These are phyloP conservation scores for Haplosporangium sp. DNA, from an alignment of 371 early-diverging fungal species.

Conservation along the genomic window DNA sequence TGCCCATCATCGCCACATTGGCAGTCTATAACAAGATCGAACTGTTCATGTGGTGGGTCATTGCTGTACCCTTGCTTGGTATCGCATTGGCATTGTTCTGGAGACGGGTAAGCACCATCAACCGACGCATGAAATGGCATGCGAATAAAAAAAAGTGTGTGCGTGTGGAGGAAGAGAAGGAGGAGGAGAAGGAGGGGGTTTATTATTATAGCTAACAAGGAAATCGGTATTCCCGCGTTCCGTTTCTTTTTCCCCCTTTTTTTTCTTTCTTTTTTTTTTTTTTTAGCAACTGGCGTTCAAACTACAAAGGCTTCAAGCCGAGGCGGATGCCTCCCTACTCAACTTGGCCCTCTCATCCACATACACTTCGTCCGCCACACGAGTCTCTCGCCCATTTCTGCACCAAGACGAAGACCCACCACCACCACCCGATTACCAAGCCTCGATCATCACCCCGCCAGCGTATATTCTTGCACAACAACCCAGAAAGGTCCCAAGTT, in stretches of 20 bases:
- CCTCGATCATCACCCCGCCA: slow-evolving; percentile 25
- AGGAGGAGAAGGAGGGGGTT: too few species aligned
- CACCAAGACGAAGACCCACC: background rate
- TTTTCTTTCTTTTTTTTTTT: background rate
- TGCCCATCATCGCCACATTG: slow-evolving; percentile 19
- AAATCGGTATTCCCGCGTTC: too few species aligned
- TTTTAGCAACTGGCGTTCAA: background rate
- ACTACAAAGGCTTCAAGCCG: background rate
- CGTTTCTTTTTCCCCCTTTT: background rate
- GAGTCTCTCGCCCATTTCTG: background rate
- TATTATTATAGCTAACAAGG: too few species aligned
- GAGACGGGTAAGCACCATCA: slow-evolving; percentile 13
- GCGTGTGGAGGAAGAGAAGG: too few species aligned
- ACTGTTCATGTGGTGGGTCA: slow-evolving; percentile 25
- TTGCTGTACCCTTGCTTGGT: slow-evolving; percentile 14
- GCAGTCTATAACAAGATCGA: slow-evolving; percentile 24
- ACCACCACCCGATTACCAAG: slow-evolving; percentile 24
- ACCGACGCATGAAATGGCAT: background rate
- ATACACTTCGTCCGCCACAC: background rate
- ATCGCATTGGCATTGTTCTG: slow-evolving; percentile 7
- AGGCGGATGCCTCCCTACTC: background rate
- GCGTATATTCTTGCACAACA: slow-evolving; percentile 23
- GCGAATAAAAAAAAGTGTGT: background rate
- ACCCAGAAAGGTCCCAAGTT: slow-evolving; percentile 20
- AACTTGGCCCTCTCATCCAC: background rate